phyloP scores from a whole-genome alignment of 129 eudicot genomes.

The Calendula officinalis region DNA sequence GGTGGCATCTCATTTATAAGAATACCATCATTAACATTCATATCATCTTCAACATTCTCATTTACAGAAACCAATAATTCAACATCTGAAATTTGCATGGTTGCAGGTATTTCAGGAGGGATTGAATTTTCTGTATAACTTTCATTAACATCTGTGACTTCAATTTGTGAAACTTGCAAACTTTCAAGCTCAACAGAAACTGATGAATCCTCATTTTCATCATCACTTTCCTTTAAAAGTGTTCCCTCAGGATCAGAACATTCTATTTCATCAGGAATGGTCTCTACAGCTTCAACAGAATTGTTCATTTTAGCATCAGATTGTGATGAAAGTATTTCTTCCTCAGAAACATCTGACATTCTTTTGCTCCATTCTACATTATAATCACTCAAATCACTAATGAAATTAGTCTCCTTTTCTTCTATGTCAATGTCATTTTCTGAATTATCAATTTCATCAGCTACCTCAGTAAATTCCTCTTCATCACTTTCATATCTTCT shows the following conservation, averaged over 20 bases:
- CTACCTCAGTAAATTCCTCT: conserved; percentile 19
- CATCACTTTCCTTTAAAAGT: conserved; percentile 13
- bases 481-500: conserved; percentile 20
- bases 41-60: background rate
- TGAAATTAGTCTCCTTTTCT: conserved; percentile 31
- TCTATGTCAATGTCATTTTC: conserved; percentile 10
- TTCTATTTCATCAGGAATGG: conserved; percentile 23
- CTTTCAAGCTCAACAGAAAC: conserved; percentile 23
- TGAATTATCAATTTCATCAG: conserved; percentile 15
- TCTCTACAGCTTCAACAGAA: conserved; percentile 27
- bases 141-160: background rate
- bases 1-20: background rate
- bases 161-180: conserved; percentile 3
- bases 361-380: conserved; percentile 22
- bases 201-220: conserved; percentile 9
- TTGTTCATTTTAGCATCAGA: conserved; percentile 23
- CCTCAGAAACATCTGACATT: conserved; percentile 19
- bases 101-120: conserved; percentile 10
- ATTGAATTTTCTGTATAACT: conserved; percentile 11
- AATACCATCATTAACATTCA: background rate
- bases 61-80: background rate
- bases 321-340: conserved; percentile 15
- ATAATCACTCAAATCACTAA: conserved; percentile 22
- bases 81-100: conserved; percentile 13
- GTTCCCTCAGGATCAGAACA: conserved; percentile 10